A percentile compares a stretch with the other conserved stretches of the same genome.
phyloP scores from a whole-genome alignment of 108 stramenopile species.

The Aurantiochytrium sp. region DNA sequence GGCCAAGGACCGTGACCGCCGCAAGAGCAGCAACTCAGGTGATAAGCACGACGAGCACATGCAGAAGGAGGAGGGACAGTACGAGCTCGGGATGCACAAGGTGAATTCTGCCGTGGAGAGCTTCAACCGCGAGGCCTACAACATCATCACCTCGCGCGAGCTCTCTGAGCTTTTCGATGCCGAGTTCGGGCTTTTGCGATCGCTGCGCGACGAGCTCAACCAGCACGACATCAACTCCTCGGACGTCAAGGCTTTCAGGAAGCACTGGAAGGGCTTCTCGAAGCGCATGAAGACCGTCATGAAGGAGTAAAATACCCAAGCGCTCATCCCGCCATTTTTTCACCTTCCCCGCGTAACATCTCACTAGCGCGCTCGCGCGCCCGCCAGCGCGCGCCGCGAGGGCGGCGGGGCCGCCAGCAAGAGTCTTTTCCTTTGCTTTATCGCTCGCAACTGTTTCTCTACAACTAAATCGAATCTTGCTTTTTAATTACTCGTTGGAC shows the following conservation, averaged over 20 bases:
- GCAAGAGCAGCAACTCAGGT: not conserved
- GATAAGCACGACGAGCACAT: not conserved
- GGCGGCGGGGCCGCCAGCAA: too few species aligned
- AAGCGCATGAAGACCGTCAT: not conserved
- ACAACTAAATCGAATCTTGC: too few species aligned
- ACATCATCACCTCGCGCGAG: not conserved
- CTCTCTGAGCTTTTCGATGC: not conserved
- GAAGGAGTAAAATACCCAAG: slow-evolving; percentile 3
- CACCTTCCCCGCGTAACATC: too few species aligned
- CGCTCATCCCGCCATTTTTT: too few species aligned
- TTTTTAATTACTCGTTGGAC: too few species aligned
- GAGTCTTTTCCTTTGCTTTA: too few species aligned
- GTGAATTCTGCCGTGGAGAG: not conserved
- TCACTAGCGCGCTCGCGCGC: too few species aligned
- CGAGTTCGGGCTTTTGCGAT: not conserved
- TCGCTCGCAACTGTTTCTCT: too few species aligned
- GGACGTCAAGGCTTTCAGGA: not conserved
- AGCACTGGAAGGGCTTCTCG: not conserved
- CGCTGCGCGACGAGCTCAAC: slow-evolving; percentile 6
- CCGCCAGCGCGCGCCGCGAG: too few species aligned
- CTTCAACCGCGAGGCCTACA: not conserved
- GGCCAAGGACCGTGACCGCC: slow-evolving; percentile 1
- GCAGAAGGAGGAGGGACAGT: not conserved
- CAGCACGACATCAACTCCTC: not conserved
- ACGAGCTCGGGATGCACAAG: not conserved